Conservation (phyloP, 805 yeast genomes). For the Wickerhamomyces rabaulensis region DNA sequence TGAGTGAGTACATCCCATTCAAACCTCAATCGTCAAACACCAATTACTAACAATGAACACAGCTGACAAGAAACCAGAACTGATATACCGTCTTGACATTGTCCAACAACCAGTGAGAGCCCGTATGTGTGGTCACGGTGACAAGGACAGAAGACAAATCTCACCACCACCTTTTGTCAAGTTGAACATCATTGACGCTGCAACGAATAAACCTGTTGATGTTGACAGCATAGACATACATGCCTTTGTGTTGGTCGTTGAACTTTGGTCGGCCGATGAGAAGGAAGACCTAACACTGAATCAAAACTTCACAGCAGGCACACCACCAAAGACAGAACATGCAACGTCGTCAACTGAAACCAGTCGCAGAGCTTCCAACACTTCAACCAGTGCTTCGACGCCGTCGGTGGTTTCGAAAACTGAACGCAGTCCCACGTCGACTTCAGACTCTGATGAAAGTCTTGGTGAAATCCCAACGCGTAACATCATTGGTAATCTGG, state of each 20-base stretch:
- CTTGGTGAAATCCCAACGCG: slow-evolving; percentile 26
- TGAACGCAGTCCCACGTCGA: neutral
- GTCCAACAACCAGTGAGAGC: slow-evolving; percentile 40
- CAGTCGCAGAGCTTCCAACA: neutral
- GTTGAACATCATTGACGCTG: slow-evolving; percentile 14
- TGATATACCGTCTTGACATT: slow-evolving; percentile 14
- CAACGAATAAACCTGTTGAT: slow-evolving; percentile 22
- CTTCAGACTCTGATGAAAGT: slow-evolving; percentile 9
- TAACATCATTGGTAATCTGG: slow-evolving; percentile 35
- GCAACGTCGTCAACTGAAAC: neutral
- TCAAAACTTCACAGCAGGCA: slow-evolving; percentile 10
- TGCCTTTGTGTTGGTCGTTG: slow-evolving; percentile 32
- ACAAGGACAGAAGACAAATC: slow-evolving; percentile 30
- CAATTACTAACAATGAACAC: neutral
- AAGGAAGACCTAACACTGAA: slow-evolving; percentile 14
- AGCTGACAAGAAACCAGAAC: neutral
- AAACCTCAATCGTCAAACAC: neutral
- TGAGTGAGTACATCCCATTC: neutral
- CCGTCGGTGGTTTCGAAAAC: neutral
- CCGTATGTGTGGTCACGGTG: slow-evolving; percentile 43
- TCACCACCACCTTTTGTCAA: slow-evolving; percentile 29
- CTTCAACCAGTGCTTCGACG: neutral
- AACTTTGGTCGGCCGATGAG: slow-evolving; percentile 35
- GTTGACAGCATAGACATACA: slow-evolving; percentile 28
- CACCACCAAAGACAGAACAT: neutral